Conservation (phyloP, 805 yeast species). For the Barnettozyma sucrosica region DNA sequence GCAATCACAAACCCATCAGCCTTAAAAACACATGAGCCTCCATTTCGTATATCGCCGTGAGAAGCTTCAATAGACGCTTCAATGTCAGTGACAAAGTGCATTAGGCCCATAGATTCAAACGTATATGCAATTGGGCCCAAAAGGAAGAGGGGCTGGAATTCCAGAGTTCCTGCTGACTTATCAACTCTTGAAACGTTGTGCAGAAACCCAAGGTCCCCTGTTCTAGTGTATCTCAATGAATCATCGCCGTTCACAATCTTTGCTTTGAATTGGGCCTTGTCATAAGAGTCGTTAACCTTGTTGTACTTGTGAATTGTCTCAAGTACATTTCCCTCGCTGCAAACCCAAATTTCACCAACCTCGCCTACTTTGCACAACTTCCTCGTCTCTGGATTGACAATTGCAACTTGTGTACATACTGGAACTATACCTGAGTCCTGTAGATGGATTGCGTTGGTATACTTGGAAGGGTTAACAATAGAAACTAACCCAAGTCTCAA, state of each 20-base stretch:
- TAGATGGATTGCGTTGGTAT: slow-evolving; percentile 63
- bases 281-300: slow-evolving; percentile 25
- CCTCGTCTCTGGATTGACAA: slow-evolving; percentile 90
- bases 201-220: slow-evolving; percentile 92
- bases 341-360: slow-evolving; percentile 95
- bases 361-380: slow-evolving; percentile 81
- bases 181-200: slow-evolving; percentile 57
- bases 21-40: slow-evolving; percentile 71
- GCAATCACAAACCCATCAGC: slow-evolving; percentile 75
- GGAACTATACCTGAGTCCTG: slow-evolving; percentile 97
- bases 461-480: slow-evolving; percentile 67
- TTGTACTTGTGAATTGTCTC: slow-evolving; percentile 48
- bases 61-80: slow-evolving; percentile 59
- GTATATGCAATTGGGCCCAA: slow-evolving; percentile 83
- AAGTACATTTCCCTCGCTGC: slow-evolving; percentile 75
- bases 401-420: slow-evolving; percentile 86
- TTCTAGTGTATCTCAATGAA: slow-evolving; percentile 64
- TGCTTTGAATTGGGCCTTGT: slow-evolving; percentile 49
- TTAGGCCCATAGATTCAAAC: slow-evolving; percentile 84
- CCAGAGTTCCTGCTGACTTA: slow-evolving; percentile 31
- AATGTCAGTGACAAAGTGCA: slow-evolving; percentile 83
- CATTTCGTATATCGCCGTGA: slow-evolving; percentile 38
- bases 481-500: slow-evolving; percentile 85
- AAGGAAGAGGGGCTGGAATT: slow-evolving; percentile 74
- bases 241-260: slow-evolving; percentile 59